Percentiles rank a stretch among this genome's conserved stretches.
Conservation (phyloP, 139 green algal species). For the Micractinium conductrix region DNA sequence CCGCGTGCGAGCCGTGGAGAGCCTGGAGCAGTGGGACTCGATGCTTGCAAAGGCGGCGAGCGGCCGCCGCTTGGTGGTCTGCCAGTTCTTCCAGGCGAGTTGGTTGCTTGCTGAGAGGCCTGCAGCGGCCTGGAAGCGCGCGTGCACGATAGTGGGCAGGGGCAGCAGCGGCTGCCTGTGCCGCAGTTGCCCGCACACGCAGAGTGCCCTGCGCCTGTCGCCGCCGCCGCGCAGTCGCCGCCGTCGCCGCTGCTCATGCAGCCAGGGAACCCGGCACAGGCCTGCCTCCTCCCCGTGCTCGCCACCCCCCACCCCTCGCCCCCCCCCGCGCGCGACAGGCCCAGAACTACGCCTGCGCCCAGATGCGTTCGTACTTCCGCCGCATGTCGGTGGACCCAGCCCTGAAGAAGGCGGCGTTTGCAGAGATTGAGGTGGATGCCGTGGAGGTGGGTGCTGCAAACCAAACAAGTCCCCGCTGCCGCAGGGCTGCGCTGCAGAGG, state of each 20-base stretch:
- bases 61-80: background rate
- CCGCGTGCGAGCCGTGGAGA: constrained; percentile 8
- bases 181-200: too few relatives aligned
- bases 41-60: constrained; percentile 19
- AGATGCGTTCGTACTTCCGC: constrained; percentile 22
- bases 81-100: constrained; percentile 20
- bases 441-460: background rate
- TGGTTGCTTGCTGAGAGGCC: background rate
- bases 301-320: too few relatives aligned
- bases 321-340: background rate
- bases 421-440: constrained; percentile 11
- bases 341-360: constrained; percentile 7
- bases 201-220: too few relatives aligned
- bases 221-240: background rate
- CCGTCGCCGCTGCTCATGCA: too few relatives aligned
- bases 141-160: too few relatives aligned
- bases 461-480: too few relatives aligned
- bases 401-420: constrained; percentile 4
- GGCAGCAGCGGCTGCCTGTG: too few relatives aligned
- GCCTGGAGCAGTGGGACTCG: constrained; percentile 7
- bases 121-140: too few relatives aligned
- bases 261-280: too few relatives aligned
- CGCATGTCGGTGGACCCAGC: background rate
- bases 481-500: too few relatives aligned
- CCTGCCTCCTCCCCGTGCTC: too few relatives aligned